Evolutionary conservation across 2,329 filamentous ascomycete species (phyloP).

Genomic region (Diaporthe citrichinensis): DNA sequence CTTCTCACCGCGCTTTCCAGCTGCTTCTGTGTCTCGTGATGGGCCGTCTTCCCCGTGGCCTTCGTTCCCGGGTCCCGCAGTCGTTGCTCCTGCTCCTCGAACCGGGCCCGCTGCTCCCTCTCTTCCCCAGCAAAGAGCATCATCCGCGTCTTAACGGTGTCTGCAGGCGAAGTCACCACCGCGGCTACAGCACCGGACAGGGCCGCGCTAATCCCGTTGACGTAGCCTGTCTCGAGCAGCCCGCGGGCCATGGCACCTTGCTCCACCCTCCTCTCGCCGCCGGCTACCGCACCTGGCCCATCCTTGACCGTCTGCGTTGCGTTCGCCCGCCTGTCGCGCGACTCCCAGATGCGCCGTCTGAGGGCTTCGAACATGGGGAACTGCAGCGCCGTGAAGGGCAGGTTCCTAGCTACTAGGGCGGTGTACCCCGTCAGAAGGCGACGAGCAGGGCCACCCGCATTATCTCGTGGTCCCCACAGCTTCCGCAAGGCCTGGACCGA

Average conservation of each 20-base stretch:
- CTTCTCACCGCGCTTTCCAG: slow-evolving; percentile 49
- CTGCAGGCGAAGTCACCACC: slow-evolving; percentile 87
- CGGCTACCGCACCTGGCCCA: slow-evolving; percentile 49
- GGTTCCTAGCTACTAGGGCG: slow-evolving; percentile 83
- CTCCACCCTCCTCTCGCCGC: slow-evolving; percentile 47
- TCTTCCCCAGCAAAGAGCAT: slow-evolving; percentile 77
- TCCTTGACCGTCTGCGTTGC: slow-evolving; percentile 34
- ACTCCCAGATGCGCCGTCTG: slow-evolving; percentile 66
- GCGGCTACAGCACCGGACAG: slow-evolving; percentile 81
- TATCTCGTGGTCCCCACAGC: slow-evolving; percentile 63
- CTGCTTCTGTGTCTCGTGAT: slow-evolving; percentile 47
- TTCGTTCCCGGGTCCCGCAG: background rate
- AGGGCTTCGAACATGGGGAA: slow-evolving; percentile 88
- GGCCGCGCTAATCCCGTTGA: slow-evolving; percentile 82
- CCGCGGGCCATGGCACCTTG: slow-evolving; percentile 43
- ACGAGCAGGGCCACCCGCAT: slow-evolving; percentile 61
- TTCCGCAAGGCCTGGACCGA: slow-evolving; percentile 65
- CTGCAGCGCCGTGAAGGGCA: slow-evolving; percentile 90
- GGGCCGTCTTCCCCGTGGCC: slow-evolving; percentile 44
- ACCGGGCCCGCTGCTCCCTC: slow-evolving; percentile 28
- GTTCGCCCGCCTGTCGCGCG: slow-evolving; percentile 49
- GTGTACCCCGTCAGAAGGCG: slow-evolving; percentile 81
- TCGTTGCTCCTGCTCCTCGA: slow-evolving; percentile 31
- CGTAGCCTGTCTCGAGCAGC: slow-evolving; percentile 75
- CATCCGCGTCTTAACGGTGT: slow-evolving; percentile 91